phyloP scores from a whole-genome alignment of 1,139 yeast species.

The Saccharomycopsis phalli region DNA sequence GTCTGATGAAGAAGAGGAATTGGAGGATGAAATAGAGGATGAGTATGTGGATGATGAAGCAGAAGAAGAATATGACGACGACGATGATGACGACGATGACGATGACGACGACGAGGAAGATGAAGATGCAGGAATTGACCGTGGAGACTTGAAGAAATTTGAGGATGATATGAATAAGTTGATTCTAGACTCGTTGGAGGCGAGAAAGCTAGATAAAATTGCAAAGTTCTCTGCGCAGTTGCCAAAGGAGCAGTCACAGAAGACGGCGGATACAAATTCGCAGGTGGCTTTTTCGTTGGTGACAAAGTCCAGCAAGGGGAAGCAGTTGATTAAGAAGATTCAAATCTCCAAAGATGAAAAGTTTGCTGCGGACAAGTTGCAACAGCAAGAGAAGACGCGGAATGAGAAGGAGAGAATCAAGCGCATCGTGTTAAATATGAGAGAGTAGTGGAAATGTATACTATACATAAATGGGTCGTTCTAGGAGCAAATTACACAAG shows the following conservation, averaged over 20 bases:
- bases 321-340: conserved; percentile 38
- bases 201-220: conserved; percentile 28
- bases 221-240: conserved; percentile 3
- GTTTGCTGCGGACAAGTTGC: conserved; percentile 37
- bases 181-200: conserved; percentile 40
- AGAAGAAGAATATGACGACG: conserved; percentile 3
- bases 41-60: conserved; percentile 5
- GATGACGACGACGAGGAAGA: conserved; percentile 24
- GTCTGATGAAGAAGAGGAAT: conserved; percentile 13
- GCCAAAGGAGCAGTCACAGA: conserved; percentile 15
- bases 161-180: conserved; percentile 32
- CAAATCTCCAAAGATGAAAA: conserved; percentile 39
- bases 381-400: conserved; percentile 29
- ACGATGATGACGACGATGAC: conserved; percentile 18
- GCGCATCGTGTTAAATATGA: conserved; percentile 21
- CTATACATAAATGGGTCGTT: too few relatives aligned
- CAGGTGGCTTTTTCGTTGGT: conserved; percentile 44
- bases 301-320: conserved; percentile 38
- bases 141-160: conserved; percentile 19
- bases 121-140: conserved; percentile 22
- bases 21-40: conserved; percentile 3
- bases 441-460: neutral
- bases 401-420: conserved; percentile 31
- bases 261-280: conserved; percentile 3
- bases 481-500: too few relatives aligned